Conservation (phyloP, 2,329 filamentous ascomycete genomes). For the Ceratocystis diversiconidia region DNA sequence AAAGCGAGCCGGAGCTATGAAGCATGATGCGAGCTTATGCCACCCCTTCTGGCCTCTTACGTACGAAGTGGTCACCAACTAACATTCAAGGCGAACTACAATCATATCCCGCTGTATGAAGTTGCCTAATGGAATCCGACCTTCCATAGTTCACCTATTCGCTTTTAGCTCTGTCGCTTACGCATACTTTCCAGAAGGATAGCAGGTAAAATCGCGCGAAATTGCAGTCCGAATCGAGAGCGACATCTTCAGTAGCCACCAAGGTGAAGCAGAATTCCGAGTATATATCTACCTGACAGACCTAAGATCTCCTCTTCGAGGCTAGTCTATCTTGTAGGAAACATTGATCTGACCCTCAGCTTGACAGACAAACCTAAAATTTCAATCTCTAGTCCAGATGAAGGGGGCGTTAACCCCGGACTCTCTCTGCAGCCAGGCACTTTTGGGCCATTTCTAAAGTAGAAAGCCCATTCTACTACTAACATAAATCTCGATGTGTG, state of each 20-base stretch:
- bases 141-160: background rate
- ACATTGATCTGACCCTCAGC: no score
- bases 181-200: background rate
- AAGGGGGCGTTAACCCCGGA: no score
- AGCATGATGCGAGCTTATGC: background rate
- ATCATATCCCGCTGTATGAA: background rate
- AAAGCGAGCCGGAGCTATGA: background rate
- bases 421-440: no score
- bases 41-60: background rate
- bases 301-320: no score
- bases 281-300: background rate
- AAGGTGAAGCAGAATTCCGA: background rate
- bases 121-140: background rate
- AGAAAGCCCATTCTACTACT: no score
- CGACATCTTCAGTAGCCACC: background rate
- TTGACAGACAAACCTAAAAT: no score
- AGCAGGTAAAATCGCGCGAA: background rate
- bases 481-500: no score
- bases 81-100: background rate
- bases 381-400: no score
- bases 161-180: background rate
- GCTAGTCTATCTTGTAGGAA: no score
- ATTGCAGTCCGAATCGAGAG: background rate
- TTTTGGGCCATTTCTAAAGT: no score
- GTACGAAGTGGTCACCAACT: background rate